These are phyloP conservation scores for Sclerotinia sclerotiorum DNA, from an alignment of 2,329 filamentous ascomycete species.

Conservation along the genomic window DNA sequence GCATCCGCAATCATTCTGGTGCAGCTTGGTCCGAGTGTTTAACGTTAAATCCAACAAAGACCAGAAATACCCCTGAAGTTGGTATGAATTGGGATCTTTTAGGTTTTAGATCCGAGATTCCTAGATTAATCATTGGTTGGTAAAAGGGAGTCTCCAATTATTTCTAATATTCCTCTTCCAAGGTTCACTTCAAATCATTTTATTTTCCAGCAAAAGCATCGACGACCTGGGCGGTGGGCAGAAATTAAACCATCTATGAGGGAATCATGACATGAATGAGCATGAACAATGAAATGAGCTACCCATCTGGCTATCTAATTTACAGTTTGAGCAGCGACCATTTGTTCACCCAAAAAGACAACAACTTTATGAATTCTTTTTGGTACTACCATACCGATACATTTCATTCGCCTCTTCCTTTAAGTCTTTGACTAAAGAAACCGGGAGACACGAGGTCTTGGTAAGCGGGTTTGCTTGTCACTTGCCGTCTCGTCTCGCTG, in stretches of 20 bases:
- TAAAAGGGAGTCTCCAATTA: background rate
- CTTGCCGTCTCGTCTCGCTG: background rate
- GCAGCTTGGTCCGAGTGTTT: slow-evolving; percentile 4
- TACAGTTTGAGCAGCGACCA: background rate
- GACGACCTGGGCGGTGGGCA: background rate
- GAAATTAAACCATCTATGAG: background rate
- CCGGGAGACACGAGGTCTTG: background rate
- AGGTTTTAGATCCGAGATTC: background rate
- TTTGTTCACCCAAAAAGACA: background rate
- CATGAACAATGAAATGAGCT: background rate
- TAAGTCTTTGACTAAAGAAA: background rate
- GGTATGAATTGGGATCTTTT: background rate
- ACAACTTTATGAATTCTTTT: background rate
- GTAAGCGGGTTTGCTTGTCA: background rate
- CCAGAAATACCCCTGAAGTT: slow-evolving; percentile 4
- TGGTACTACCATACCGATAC: background rate
- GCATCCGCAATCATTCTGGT: slow-evolving; percentile 13
- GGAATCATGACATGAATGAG: no score
- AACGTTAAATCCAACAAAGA: background rate
- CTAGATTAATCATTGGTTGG: background rate
- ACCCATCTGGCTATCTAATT: background rate
- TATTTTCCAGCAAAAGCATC: background rate
- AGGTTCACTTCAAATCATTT: slow-evolving; percentile 5
- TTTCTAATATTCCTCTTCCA: slow-evolving; percentile 9
- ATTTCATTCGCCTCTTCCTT: background rate